phyloP scores from a whole-genome alignment of 345 rosid species.

The Noccaea bulbosa region DNA sequence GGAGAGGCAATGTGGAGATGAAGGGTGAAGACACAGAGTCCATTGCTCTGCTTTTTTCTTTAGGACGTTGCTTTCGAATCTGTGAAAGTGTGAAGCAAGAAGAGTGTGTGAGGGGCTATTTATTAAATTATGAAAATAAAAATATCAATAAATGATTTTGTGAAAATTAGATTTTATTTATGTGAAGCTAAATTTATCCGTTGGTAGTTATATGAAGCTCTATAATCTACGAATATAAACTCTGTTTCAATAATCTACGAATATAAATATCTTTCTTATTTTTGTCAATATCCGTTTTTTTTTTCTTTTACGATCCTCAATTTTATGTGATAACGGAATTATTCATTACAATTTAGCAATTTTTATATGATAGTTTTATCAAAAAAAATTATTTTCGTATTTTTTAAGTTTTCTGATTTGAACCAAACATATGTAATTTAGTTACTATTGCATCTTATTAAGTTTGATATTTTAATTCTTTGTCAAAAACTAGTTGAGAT shows the following conservation, averaged over 20 bases:
- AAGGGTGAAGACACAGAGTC: conserved; percentile 45
- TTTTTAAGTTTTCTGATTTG: not conserved
- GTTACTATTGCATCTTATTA: not conserved
- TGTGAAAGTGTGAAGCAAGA: conserved; percentile 17
- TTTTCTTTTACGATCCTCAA: too few species aligned
- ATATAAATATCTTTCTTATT: not conserved
- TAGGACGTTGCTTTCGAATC: not conserved
- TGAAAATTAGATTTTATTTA: conserved; percentile 5
- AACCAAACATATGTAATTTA: not conserved
- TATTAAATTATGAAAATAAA: conserved; percentile 4
- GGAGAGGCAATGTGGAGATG: conserved; percentile 34
- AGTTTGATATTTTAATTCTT: not conserved
- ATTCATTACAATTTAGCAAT: not conserved
- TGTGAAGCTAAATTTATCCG: conserved; percentile 19
- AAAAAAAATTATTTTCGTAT: not conserved
- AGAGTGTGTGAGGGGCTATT: conserved; percentile 38
- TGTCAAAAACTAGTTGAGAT: too few species aligned
- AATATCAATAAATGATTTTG: not conserved
- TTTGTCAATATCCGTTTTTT: not conserved
- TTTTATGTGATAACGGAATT: not conserved
- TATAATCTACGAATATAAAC: conserved; percentile 1
- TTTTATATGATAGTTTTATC: not conserved
- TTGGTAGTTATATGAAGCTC: conserved; percentile 25
- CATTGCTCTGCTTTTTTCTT: conserved; percentile 35
- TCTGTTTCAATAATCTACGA: conserved; percentile 9